Conservation (phyloP, 106 monocot genomes). For the Ottelia alismoides region DNA sequence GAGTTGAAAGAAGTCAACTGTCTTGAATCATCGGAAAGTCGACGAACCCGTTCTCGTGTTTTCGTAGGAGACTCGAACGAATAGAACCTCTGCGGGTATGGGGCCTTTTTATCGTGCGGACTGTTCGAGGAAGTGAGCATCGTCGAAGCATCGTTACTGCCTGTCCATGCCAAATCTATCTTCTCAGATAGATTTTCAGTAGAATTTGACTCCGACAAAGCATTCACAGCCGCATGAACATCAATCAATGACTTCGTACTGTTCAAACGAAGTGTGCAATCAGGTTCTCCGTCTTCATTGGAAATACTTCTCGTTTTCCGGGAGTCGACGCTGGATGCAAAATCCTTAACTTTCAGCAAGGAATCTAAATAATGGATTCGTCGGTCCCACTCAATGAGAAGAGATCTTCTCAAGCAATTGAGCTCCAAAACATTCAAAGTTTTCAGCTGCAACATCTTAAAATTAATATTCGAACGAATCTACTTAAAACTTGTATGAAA, state of each 20-base stretch:
- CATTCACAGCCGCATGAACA: not conserved
- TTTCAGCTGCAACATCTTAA: too few species aligned
- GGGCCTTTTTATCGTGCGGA: conserved; percentile 21
- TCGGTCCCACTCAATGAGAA: conserved; percentile 74
- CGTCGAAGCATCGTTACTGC: too few species aligned
- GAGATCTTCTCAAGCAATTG: conserved; percentile 43
- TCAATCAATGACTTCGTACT: too few species aligned
- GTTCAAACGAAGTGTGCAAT: too few species aligned
- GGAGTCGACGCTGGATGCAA: conserved; percentile 14
- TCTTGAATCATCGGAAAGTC: conserved; percentile 6
- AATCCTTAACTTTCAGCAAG: conserved; percentile 29
- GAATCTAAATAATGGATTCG: conserved; percentile 44
- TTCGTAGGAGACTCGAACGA: conserved; percentile 66
- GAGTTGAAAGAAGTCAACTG: too few species aligned
- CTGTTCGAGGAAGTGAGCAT: too few species aligned
- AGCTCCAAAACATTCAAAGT: conserved; percentile 56
- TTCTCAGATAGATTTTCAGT: conserved; percentile 44
- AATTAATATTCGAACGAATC: too few species aligned
- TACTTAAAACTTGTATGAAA: too few species aligned
- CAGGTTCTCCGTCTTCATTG: too few species aligned
- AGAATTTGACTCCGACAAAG: conserved; percentile 11
- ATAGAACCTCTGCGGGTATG: conserved; percentile 44
- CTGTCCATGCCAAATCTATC: conserved; percentile 90
- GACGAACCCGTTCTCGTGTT: conserved; percentile 16
- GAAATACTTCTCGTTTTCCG: too few species aligned